A percentile compares a stretch with the other conserved stretches of the same genome.
phyloP scores from a whole-genome alignment of 1,284 basidiomycete species.

The Tausonia pullulans region DNA sequence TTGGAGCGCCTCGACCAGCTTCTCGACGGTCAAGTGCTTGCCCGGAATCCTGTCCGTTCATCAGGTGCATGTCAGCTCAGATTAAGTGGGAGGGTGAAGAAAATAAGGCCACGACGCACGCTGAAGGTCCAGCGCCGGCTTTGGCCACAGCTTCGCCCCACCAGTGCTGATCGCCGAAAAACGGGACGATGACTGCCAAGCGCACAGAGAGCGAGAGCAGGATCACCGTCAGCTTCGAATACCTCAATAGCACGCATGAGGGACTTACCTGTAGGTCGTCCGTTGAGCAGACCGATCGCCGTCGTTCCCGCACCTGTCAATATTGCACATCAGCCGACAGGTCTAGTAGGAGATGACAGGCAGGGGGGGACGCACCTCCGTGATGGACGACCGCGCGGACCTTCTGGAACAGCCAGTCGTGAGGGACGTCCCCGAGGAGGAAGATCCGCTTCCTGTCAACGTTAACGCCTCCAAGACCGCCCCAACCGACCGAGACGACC shows the following conservation, averaged over 20 bases:
- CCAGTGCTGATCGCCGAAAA: slow-evolving; percentile 56
- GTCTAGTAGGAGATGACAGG: slow-evolving; percentile 49
- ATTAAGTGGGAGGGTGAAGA: not conserved
- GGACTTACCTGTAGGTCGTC: slow-evolving; percentile 45
- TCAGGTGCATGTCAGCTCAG: not conserved
- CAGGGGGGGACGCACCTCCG: slow-evolving; percentile 43
- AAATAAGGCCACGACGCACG: slow-evolving; percentile 19
- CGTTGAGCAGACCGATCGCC: slow-evolving; percentile 50
- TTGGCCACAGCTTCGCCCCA: slow-evolving; percentile 49
- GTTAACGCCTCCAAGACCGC: slow-evolving; percentile 42
- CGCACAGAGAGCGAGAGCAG: slow-evolving; percentile 48
- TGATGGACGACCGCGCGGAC: slow-evolving; percentile 57
- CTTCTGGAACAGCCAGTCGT: slow-evolving; percentile 55
- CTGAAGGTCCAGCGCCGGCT: slow-evolving; percentile 51
- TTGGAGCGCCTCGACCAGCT: not conserved
- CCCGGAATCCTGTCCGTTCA: not conserved
- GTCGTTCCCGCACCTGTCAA: slow-evolving; percentile 20
- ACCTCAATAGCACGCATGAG: no score
- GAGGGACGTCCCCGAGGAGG: slow-evolving; percentile 46
- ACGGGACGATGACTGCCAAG: slow-evolving; percentile 55
- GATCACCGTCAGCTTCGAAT: slow-evolving; percentile 47
- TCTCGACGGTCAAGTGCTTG: not conserved
- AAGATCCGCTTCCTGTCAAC: slow-evolving; percentile 44
- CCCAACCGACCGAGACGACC: slow-evolving; percentile 54
- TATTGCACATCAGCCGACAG: no score